Percentiles rank a stretch among this genome's conserved stretches.
phyloP scores from a whole-genome alignment of 2,329 filamentous ascomycete species.

The Xylaria sp. region DNA sequence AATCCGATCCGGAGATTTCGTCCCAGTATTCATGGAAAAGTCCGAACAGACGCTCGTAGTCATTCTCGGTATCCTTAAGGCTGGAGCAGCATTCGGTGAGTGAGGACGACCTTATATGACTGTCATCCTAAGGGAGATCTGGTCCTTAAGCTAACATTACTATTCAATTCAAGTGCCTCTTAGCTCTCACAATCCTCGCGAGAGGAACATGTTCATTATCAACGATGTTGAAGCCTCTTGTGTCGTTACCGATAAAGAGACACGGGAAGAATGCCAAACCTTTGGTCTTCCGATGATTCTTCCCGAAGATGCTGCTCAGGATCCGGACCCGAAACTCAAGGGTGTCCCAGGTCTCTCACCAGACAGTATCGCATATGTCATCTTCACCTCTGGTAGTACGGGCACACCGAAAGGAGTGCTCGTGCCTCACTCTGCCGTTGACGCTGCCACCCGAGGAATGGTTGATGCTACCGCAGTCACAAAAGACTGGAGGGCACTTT shows the following conservation, averaged over 20 bases:
- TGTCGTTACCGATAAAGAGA: neutral
- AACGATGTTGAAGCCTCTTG: neutral
- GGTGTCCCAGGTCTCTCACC: neutral
- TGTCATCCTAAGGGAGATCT: neutral
- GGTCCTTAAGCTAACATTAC: neutral
- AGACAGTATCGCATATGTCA: neutral
- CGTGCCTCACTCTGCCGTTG: neutral
- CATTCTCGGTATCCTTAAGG: neutral
- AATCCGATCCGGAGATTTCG: neutral
- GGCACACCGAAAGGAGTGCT: neutral
- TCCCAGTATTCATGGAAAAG: neutral
- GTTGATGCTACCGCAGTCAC: neutral
- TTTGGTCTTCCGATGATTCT: neutral
- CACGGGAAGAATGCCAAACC: neutral
- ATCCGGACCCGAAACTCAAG: neutral
- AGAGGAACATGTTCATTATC: neutral
- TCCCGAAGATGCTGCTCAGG: neutral
- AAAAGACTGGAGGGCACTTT: neutral
- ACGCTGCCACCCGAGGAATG: neutral
- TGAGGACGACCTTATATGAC: neutral
- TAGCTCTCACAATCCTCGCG: neutral
- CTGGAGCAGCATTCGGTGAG: neutral
- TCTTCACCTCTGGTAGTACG: neutral
- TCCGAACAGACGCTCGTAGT: neutral
- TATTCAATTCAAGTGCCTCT: neutral